These are phyloP conservation scores for Umbelopsis sp. DNA, from an alignment of 192 early-diverging fungal species.

Conservation along the genomic window DNA sequence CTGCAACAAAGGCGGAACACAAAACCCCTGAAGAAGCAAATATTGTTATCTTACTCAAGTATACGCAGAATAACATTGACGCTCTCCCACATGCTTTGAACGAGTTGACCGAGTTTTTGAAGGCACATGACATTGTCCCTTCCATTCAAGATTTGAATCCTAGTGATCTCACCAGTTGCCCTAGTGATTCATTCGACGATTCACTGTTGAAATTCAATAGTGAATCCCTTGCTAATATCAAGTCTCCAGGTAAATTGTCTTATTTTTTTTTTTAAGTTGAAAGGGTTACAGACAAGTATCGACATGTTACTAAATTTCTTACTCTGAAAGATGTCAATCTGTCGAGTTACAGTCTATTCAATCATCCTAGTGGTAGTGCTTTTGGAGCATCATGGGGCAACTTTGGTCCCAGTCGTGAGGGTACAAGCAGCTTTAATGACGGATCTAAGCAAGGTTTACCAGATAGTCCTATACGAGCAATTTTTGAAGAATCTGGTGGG, in stretches of 20 bases:
- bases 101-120: slow-evolving; percentile 33
- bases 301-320: background rate
- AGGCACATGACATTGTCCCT: slow-evolving; percentile 31
- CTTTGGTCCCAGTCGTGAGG: background rate
- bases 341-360: slow-evolving; percentile 5
- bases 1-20: too few species aligned
- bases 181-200: slow-evolving; percentile 11
- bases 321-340: background rate
- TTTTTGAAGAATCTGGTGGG: background rate
- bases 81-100: slow-evolving; percentile 38
- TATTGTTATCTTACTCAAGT: slow-evolving; percentile 39
- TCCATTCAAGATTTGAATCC: slow-evolving; percentile 1
- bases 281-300: too few species aligned
- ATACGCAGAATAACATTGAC: slow-evolving; percentile 40
- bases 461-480: background rate
- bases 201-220: slow-evolving; percentile 3
- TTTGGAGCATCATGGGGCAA: slow-evolving; percentile 1
- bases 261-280: background rate
- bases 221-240: background rate
- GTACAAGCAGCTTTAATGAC: background rate
- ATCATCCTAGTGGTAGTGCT: slow-evolving; percentile 7
- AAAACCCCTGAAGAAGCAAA: slow-evolving; percentile 29
- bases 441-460: background rate
- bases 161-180: background rate
- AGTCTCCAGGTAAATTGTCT: background rate